Conservation (phyloP, 495 filamentous ascomycete genomes). For the Talaromyces stipitatus region DNA sequence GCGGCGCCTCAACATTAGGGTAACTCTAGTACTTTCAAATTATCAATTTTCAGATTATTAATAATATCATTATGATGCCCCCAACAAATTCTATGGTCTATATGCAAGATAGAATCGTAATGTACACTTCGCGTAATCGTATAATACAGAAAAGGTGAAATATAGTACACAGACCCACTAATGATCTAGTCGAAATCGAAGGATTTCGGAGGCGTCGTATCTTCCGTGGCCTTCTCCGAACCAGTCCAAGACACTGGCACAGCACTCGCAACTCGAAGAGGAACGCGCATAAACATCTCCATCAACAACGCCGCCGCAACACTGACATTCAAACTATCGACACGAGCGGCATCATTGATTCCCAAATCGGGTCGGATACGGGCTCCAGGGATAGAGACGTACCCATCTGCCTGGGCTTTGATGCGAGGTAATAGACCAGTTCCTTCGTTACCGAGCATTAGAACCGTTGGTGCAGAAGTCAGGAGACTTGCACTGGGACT, state of each 20-base stretch:
- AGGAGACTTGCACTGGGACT: constrained; percentile 33
- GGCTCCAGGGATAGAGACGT: constrained; percentile 46
- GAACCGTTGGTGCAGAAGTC: constrained; percentile 53
- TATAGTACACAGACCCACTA: neutral
- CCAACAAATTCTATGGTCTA: neutral
- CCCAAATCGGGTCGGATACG: constrained; percentile 24
- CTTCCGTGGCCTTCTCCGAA: neutral
- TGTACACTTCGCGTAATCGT: neutral
- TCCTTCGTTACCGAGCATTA: constrained; percentile 80
- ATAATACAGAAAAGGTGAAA: neutral
- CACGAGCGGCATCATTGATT: constrained; percentile 31
- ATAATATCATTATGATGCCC: neutral
- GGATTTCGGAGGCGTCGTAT: neutral
- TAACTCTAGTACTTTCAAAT: neutral
- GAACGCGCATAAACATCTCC: constrained; percentile 49
- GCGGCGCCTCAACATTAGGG: neutral
- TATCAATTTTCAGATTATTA: neutral
- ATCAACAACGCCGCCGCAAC: constrained; percentile 74
- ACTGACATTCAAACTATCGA: constrained; percentile 82
- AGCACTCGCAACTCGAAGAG: constrained; percentile 22
- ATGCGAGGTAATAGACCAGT: constrained; percentile 59
- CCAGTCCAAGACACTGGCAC: neutral
- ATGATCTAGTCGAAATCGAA: constrained; percentile 3
- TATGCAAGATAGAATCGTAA: neutral
- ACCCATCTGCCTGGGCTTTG: constrained; percentile 52